phyloP scores from a whole-genome alignment of 306 rosid genomes.

The Erythrophleum fordii region DNA sequence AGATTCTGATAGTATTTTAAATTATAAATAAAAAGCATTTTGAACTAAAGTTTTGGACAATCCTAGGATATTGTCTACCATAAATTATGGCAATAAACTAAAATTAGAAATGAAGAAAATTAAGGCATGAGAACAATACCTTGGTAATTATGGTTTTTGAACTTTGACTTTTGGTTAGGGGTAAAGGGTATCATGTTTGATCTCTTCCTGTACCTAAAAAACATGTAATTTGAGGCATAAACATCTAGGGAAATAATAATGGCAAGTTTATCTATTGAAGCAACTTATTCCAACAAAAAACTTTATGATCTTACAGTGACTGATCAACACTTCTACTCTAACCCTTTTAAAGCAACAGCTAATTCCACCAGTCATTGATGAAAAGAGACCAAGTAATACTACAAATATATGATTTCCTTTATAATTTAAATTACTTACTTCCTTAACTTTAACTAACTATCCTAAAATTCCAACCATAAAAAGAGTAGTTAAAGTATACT shows the following conservation, averaged over 20 bases:
- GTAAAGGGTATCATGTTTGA: not conserved
- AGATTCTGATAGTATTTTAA: not conserved
- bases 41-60: conserved; percentile 11
- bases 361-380: conserved; percentile 71
- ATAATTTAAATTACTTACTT: conserved; percentile 41
- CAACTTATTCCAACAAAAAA: not conserved
- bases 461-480: conserved; percentile 50
- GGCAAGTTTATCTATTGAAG: conserved; percentile 1
- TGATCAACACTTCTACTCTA: conserved; percentile 77
- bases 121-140: conserved; percentile 4
- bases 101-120: not conserved
- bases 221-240: not conserved
- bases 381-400: conserved; percentile 60
- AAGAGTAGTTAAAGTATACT: conserved; percentile 29
- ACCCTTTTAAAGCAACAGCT: conserved; percentile 77
- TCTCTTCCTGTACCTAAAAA: not conserved
- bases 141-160: not conserved
- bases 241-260: not conserved
- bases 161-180: not conserved
- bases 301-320: conserved; percentile 66
- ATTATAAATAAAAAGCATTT: not conserved
- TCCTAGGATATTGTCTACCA: not conserved
- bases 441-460: conserved; percentile 54
- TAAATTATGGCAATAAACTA: not conserved
- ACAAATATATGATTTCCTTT: conserved; percentile 47